Base-by-base conservation (phyloP, 2,329 filamentous ascomycete species). In the Colletotrichum sp. region DNA sequence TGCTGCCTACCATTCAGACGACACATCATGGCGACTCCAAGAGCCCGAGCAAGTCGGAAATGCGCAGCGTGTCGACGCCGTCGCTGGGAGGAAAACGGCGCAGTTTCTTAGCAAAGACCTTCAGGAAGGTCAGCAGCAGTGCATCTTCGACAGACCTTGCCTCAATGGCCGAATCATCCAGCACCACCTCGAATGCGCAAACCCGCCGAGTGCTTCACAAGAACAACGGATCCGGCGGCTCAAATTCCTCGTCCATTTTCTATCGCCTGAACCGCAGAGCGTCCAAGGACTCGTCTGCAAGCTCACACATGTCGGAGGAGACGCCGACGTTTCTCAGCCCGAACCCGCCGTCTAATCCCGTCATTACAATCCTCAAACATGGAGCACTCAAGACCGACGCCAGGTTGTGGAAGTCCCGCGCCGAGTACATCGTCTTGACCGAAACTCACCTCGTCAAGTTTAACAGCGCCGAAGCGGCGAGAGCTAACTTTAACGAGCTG, bases 351-450 rank as follows among this genome's bases (percentile, higher is more conserved):
- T 84, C 85, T 60, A 78, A 81, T 3, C 78, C 81, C 15, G 44
- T 52, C 6, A 86, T 87, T 84, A 85, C 85, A 49, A 79, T 89
- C 21, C 77, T 89, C 55, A 87, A 87, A 63, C 86, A 86, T 66
- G 88, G 88, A 3, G 82, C 87, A 18, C 83, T 92, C 44, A 90
- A 90, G 79, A 82, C 87, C 1, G 89, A 91, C 72, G 82, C 87
- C 6, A 87, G 88, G 24, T 82, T 90, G 4, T 83, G 89, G 77
- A 90, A 89, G 75, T 83, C 87, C 3, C 88, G 88, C 44, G 83
- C 86, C 66, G 87, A 89, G 71, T 90, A 90, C 76, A 80, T 92
- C 13, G 89, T 91, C 32, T 82, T 91, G 28, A 90, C 90, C 4
- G 83, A 89, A 36, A 85, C 87, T 57, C 88, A 87, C 68, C 80